Evolutionary conservation across 306 rosid genomes (phyloP).

Genomic region (Prunus fruticosa): DNA sequence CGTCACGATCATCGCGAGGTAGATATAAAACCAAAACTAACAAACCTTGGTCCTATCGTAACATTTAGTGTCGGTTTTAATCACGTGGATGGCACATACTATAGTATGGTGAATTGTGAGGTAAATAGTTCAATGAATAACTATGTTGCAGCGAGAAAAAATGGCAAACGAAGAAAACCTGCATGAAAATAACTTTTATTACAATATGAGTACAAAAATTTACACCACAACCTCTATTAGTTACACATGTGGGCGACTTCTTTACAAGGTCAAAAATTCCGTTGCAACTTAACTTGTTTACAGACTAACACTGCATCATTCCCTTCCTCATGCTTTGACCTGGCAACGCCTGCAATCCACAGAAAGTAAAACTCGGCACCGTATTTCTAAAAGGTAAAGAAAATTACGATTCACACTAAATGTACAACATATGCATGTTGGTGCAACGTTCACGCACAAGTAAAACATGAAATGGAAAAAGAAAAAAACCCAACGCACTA

Average conservation of each 20-base stretch:
- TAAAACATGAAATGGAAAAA: neutral
- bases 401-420: too few relatives aligned
- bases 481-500: neutral
- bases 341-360: constrained; percentile 24
- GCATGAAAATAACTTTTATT: neutral
- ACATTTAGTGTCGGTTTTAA: too few relatives aligned
- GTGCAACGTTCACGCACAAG: neutral
- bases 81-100: too few relatives aligned
- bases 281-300: neutral
- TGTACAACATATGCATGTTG: neutral
- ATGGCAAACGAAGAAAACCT: too few relatives aligned
- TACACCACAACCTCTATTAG: neutral
- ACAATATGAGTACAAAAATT: neutral
- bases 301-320: constrained; percentile 16
- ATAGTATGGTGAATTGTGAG: too few relatives aligned
- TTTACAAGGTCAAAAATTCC: constrained; percentile 15
- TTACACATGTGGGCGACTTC: constrained; percentile 9
- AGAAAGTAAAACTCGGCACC: constrained; percentile 1
- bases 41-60: too few relatives aligned
- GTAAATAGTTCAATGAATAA: too few relatives aligned
- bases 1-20: too few relatives aligned
- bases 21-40: too few relatives aligned
- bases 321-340: constrained; percentile 10
- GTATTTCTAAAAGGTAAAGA: too few relatives aligned
- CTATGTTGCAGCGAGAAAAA: too few relatives aligned